A percentile compares a stretch with the other conserved stretches of the same genome.
Conservation (phyloP, 192 early-diverging fungal genomes). For the Umbelopsis vinacea region DNA sequence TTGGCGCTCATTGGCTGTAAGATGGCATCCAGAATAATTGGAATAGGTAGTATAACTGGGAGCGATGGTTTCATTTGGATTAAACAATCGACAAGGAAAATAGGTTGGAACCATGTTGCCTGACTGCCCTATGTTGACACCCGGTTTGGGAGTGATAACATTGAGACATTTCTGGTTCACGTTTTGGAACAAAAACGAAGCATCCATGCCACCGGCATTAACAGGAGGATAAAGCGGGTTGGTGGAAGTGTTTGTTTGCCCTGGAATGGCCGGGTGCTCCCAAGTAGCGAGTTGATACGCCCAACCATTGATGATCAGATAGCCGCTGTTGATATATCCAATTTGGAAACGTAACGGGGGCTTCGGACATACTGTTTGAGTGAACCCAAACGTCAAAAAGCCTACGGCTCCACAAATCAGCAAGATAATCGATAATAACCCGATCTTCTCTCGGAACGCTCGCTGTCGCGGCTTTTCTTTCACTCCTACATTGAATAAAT, state of each 20-base stretch:
- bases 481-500: conserved; percentile 49
- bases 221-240: conserved; percentile 57
- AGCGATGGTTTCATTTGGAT: conserved; percentile 42
- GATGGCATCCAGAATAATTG: conserved; percentile 62
- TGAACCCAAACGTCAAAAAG: conserved; percentile 75
- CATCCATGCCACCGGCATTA: conserved; percentile 68
- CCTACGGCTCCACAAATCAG: conserved; percentile 64
- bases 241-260: conserved; percentile 47
- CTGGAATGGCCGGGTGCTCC: conserved; percentile 47
- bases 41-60: conserved; percentile 49
- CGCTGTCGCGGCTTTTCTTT: conserved; percentile 46
- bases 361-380: conserved; percentile 53
- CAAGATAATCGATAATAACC: conserved; percentile 70
- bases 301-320: conserved; percentile 65
- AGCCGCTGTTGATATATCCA: conserved; percentile 50
- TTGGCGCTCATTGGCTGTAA: conserved; percentile 45
- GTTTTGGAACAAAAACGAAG: conserved; percentile 74
- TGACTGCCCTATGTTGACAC: conserved; percentile 25
- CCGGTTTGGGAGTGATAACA: conserved; percentile 45
- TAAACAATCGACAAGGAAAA: conserved; percentile 68
- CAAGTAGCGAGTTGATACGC: conserved; percentile 59
- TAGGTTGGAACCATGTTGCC: conserved; percentile 44
- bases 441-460: conserved; percentile 82
- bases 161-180: conserved; percentile 58
- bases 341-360: conserved; percentile 44